Percentiles rank a stretch among this genome's conserved stretches.
These are phyloP conservation scores for Aspergillus latus DNA, from an alignment of 2,329 filamentous ascomycete genomes.

Conservation along the genomic window DNA sequence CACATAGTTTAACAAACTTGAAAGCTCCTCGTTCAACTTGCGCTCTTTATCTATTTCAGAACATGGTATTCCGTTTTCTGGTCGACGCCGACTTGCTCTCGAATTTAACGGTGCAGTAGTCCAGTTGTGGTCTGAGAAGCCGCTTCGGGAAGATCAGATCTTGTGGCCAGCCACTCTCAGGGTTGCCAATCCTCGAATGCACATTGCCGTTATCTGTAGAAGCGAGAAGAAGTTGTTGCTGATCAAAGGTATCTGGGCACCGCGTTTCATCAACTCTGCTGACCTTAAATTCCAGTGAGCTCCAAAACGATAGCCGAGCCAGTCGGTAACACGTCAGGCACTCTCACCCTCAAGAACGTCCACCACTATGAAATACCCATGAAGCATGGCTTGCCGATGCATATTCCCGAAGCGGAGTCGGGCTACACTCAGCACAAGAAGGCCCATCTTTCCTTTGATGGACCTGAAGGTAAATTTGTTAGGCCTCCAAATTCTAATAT, in stretches of 20 bases:
- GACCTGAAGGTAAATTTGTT: not conserved
- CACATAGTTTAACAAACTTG: not conserved
- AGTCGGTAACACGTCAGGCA: not conserved
- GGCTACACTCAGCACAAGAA: not conserved
- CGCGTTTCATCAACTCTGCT: not conserved
- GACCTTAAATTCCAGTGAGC: not conserved
- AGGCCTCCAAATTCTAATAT: not conserved
- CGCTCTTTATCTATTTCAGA: not conserved
- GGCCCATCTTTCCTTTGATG: not conserved
- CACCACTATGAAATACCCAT: not conserved
- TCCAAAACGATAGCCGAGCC: not conserved
- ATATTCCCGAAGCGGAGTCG: not conserved
- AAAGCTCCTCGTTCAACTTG: not conserved
- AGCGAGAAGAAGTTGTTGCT: not conserved
- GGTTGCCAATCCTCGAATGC: not conserved
- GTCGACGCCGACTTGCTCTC: not conserved
- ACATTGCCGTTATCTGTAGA: not conserved
- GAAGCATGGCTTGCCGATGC: not conserved
- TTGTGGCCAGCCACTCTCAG: not conserved
- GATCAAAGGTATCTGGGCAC: not conserved
- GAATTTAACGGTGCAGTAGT: not conserved
- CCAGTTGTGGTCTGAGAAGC: not conserved
- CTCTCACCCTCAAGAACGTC: not conserved
- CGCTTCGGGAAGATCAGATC: not conserved
- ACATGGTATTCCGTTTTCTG: not conserved